These are phyloP conservation scores for Curvularia sp. DNA, from an alignment of 2,329 filamentous ascomycete genomes.

Conservation along the genomic window DNA sequence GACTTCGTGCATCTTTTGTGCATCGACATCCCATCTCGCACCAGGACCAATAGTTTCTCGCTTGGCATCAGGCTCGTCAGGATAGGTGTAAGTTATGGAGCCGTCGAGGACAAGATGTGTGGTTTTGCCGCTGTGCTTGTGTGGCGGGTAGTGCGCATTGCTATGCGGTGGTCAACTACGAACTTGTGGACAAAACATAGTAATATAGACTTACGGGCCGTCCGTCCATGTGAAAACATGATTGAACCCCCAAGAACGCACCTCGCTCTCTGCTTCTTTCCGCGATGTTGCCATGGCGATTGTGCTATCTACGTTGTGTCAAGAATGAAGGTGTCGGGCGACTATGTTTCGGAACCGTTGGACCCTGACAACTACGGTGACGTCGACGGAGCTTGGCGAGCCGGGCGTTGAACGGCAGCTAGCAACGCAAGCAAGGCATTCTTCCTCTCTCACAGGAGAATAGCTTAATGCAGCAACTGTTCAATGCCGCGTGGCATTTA, in stretches of 20 bases:
- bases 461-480: constrained; percentile 10
- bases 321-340: not conserved
- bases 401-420: constrained; percentile 1
- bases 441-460: not conserved
- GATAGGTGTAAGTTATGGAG: constrained; percentile 71
- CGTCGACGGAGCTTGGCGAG: constrained; percentile 24
- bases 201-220: constrained; percentile 62
- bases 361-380: constrained; percentile 31
- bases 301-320: not conserved
- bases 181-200: not conserved
- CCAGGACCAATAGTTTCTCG: constrained; percentile 68
- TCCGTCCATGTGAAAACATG: constrained; percentile 78
- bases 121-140: constrained; percentile 69
- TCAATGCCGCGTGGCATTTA: constrained; percentile 10
- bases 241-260: constrained; percentile 72
- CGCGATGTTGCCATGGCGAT: constrained; percentile 51
- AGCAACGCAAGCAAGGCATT: constrained; percentile 12
- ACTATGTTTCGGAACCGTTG: constrained; percentile 7
- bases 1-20: constrained; percentile 70
- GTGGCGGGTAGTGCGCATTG: constrained; percentile 72
- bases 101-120: constrained; percentile 74
- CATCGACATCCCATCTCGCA: constrained; percentile 70
- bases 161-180: constrained; percentile 49
- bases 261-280: constrained; percentile 64
- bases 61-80: constrained; percentile 61